Conservation (phyloP, 371 early-diverging fungal genomes). For the Mucor indicus region DNA sequence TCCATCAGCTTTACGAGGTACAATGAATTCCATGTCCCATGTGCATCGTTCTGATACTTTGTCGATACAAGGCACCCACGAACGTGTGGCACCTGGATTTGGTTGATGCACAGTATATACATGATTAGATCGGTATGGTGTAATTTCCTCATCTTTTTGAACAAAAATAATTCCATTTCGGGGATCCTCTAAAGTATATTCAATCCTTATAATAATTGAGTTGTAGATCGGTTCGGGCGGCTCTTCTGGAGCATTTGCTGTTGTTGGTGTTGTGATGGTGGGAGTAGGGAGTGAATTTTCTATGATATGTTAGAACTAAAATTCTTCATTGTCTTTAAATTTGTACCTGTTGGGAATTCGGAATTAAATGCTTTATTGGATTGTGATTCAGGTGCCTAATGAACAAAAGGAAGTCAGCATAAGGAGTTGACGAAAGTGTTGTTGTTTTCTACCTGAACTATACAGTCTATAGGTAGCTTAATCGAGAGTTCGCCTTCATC, state of each 20-base stretch:
- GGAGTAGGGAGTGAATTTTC: too few relatives aligned
- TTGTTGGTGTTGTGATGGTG: not conserved
- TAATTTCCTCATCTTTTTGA: conserved; percentile 57
- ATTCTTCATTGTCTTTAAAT: too few relatives aligned
- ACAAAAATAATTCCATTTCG: conserved; percentile 54
- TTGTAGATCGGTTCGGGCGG: conserved; percentile 21
- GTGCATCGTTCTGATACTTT: conserved; percentile 70
- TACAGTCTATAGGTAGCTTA: conserved; percentile 51
- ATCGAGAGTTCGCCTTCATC: conserved; percentile 71
- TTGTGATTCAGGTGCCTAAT: too few relatives aligned
- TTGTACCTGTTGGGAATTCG: too few relatives aligned
- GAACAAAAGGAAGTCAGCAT: too few relatives aligned
- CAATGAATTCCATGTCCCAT: conserved; percentile 86
- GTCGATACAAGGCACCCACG: conserved; percentile 91
- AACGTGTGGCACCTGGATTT: conserved; percentile 71
- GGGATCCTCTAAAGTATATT: conserved; percentile 52
- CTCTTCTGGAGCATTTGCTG: not conserved
- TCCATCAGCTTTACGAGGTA: conserved; percentile 49
- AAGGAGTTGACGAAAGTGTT: too few relatives aligned
- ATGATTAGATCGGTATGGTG: conserved; percentile 61
- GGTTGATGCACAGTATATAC: conserved; percentile 79
- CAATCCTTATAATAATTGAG: conserved; percentile 48
- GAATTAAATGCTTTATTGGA: too few relatives aligned
- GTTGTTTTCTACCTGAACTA: conserved; percentile 39
- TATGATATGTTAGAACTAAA: too few relatives aligned